Conservation (phyloP, 2,329 filamentous ascomycete species). For the Fusarium verticillioides region DNA sequence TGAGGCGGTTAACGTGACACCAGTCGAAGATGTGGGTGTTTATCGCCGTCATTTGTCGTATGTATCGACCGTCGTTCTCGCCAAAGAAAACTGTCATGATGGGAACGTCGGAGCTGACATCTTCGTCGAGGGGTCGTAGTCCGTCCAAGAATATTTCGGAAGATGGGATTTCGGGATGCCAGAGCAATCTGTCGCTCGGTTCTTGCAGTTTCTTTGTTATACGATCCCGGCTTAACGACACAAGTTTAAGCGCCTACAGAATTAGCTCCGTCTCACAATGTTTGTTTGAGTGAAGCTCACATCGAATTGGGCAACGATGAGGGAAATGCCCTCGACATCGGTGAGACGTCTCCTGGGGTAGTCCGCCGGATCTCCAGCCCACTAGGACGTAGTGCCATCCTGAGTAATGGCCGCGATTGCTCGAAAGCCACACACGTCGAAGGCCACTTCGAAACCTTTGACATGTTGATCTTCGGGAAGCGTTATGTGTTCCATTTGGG, state of each 20-base stretch:
- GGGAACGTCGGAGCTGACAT: accelerated
- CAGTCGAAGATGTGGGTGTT: not conserved
- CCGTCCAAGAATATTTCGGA: not conserved
- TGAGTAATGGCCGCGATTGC: not conserved
- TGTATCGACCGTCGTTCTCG: not conserved
- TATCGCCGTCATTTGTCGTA: not conserved
- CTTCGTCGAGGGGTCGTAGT: not conserved
- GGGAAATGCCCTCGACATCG: not conserved
- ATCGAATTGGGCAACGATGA: not conserved
- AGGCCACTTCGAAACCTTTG: not conserved
- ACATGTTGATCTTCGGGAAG: not conserved
- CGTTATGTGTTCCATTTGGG: not conserved
- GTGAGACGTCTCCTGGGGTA: not conserved
- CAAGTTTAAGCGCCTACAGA: conserved; percentile 21
- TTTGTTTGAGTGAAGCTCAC: not conserved
- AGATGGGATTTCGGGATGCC: conserved; percentile 15
- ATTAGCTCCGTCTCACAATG: not conserved
- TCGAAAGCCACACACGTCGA: not conserved
- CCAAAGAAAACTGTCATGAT: conserved; percentile 17
- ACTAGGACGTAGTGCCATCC: not conserved
- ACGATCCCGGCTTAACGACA: conserved; percentile 7
- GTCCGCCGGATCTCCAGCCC: not conserved
- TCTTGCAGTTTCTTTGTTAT: not conserved
- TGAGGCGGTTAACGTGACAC: not conserved
- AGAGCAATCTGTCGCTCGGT: conserved; percentile 19